phyloP scores from a whole-genome alignment of 805 yeast species.

The Schizosaccharomyces lindneri region DNA sequence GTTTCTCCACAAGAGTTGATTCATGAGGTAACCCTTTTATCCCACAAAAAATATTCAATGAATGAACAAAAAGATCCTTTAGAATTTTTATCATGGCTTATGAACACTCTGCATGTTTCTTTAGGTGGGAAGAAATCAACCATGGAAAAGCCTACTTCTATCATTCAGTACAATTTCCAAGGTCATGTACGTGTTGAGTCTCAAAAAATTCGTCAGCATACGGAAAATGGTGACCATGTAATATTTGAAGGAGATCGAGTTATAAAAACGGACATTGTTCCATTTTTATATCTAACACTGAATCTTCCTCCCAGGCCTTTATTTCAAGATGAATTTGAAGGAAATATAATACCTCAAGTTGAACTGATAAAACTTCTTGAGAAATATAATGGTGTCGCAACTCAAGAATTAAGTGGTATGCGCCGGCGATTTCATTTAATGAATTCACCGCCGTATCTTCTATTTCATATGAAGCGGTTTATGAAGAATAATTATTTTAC shows the following conservation, averaged over 20 bases:
- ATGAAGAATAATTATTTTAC: constrained; percentile 16
- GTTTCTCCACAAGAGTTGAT: constrained; percentile 44
- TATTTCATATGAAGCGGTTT: constrained; percentile 34
- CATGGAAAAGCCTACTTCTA: constrained; percentile 8
- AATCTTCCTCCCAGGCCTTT: constrained; percentile 34
- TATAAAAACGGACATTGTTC: constrained; percentile 7
- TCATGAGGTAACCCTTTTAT: constrained; percentile 21
- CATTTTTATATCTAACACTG: constrained; percentile 32
- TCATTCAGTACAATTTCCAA: constrained; percentile 21
- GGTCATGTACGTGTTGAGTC: constrained; percentile 24
- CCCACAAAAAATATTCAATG: constrained; percentile 21
- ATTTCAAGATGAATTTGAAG: constrained; percentile 24
- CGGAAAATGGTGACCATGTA: constrained; percentile 10
- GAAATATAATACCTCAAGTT: constrained; percentile 28
- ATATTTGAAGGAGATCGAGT: constrained; percentile 10
- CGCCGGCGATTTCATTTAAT: constrained; percentile 18
- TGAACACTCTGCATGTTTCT: constrained; percentile 22
- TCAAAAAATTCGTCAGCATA: constrained; percentile 10
- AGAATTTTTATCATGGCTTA: constrained; percentile 32
- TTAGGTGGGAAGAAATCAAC: constrained; percentile 11
- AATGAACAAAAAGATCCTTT: constrained; percentile 27
- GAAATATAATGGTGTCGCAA: constrained; percentile 17
- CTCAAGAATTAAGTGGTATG: constrained; percentile 15
- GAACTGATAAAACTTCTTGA: constrained; percentile 11
- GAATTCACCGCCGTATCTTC: constrained; percentile 27